Evolutionary conservation across 306 rosid species (phyloP).

Genomic region (Fagus sylvatica): DNA sequence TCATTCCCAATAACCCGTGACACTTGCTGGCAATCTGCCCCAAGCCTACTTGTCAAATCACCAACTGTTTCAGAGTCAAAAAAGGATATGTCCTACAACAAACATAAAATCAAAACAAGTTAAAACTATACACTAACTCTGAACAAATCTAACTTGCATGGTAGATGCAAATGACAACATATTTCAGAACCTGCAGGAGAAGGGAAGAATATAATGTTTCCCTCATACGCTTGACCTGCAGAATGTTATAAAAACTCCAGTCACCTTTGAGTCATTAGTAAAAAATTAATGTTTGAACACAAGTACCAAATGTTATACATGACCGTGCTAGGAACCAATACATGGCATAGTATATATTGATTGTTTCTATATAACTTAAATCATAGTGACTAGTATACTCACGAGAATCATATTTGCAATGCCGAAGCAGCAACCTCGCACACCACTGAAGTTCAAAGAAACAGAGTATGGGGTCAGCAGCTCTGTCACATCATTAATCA

Average conservation of each 20-base stretch:
- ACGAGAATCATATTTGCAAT: constrained; percentile 94
- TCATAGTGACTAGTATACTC: constrained; percentile 32
- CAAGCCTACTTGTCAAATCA: constrained; percentile 98
- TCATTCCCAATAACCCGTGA: constrained; percentile 96
- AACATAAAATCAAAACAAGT: constrained; percentile 46
- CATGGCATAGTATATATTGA: not conserved
- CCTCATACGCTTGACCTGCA: constrained; percentile 95
- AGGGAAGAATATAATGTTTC: constrained; percentile 90
- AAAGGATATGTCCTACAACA: constrained; percentile 92
- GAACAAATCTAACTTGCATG: constrained; percentile 18
- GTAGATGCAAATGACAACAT: not conserved
- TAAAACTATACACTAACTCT: constrained; percentile 26
- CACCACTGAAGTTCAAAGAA: constrained; percentile 71
- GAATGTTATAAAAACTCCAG: constrained; percentile 25
- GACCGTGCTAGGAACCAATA: not conserved
- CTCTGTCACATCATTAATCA: not conserved
- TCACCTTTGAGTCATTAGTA: constrained; percentile 2
- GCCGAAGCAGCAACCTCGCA: constrained; percentile 91
- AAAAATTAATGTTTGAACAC: constrained; percentile 6
- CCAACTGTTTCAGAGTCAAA: constrained; percentile 96
- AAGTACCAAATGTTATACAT: not conserved
- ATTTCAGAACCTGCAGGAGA: constrained; percentile 73
- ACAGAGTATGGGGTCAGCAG: constrained; percentile 36
- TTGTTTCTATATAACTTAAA: not conserved
- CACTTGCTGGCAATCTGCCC: constrained; percentile 98